These are phyloP conservation scores for Digitaria exilis DNA, from an alignment of 202 grass and related monocot species.

Conservation along the genomic window DNA sequence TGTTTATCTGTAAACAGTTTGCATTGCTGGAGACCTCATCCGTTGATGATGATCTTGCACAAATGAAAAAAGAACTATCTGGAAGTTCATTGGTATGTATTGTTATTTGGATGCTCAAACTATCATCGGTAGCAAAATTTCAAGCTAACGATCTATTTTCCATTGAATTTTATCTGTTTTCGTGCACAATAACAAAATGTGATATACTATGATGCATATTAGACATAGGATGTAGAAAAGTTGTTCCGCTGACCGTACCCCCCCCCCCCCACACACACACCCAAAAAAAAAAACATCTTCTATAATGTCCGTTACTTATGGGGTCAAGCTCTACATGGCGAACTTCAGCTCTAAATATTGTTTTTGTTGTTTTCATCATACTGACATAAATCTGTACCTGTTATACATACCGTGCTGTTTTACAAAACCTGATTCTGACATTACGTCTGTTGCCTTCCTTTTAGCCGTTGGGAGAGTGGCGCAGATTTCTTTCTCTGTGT, in stretches of 20 bases:
- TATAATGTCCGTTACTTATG: not conserved
- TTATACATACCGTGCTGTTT: not conserved
- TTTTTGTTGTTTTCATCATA: not conserved
- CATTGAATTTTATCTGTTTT: not conserved
- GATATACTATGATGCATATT: not conserved
- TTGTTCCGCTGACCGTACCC: not conserved
- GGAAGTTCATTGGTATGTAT: slow-evolving; percentile 70
- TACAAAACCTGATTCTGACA: not conserved
- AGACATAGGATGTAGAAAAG: not conserved
- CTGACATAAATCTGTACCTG: not conserved
- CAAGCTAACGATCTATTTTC: not conserved
- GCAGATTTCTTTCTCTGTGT: not conserved
- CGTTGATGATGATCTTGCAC: slow-evolving; percentile 86
- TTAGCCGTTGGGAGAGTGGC: too few species aligned
- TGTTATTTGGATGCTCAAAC: slow-evolving; percentile 14
- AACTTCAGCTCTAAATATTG: not conserved
- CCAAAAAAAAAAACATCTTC: too few species aligned
- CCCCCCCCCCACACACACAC: too few species aligned
- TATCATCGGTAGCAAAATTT: not conserved
- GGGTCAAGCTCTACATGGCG: not conserved
- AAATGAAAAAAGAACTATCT: slow-evolving; percentile 74
- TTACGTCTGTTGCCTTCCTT: not conserved
- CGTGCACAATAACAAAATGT: not conserved
- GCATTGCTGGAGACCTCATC: slow-evolving; percentile 83
- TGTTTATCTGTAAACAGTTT: slow-evolving; percentile 61